A percentile compares a stretch with the other conserved stretches of the same genome.
Conservation (phyloP, 2,329 filamentous ascomycete genomes). For the Orbilia quercus region DNA sequence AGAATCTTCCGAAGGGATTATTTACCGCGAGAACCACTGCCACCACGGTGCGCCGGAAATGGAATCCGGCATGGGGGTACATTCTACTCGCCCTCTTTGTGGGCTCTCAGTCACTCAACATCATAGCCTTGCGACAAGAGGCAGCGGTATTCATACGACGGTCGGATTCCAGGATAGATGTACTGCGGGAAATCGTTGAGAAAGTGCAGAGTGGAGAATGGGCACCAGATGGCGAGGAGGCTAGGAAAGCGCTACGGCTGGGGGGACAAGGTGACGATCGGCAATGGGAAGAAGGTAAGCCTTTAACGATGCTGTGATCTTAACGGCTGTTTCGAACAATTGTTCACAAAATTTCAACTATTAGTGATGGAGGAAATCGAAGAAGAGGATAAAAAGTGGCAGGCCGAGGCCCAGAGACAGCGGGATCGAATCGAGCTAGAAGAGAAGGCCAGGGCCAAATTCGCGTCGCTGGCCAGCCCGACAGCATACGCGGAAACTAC, state of each 20-base stretch:
- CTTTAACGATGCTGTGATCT: slow-evolving; percentile 14
- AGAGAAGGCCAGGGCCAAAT: slow-evolving; percentile 58
- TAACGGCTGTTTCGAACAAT: slow-evolving; percentile 20
- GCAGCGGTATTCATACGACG: slow-evolving; percentile 77
- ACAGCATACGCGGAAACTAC: slow-evolving; percentile 30
- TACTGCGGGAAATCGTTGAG: slow-evolving; percentile 80
- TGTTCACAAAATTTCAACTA: not conserved
- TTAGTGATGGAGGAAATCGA: slow-evolving; percentile 75
- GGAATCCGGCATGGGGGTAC: slow-evolving; percentile 55
- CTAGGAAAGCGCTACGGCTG: slow-evolving; percentile 82
- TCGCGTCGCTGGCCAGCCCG: slow-evolving; percentile 25
- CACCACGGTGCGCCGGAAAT: slow-evolving; percentile 20
- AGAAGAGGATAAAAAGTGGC: slow-evolving; percentile 70
- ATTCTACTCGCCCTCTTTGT: slow-evolving; percentile 79
- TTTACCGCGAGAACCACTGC: slow-evolving; percentile 18
- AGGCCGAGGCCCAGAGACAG: slow-evolving; percentile 59
- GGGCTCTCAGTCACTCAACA: slow-evolving; percentile 94
- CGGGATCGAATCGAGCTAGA: slow-evolving; percentile 43
- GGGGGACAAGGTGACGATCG: slow-evolving; percentile 77
- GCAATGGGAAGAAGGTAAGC: slow-evolving; percentile 86
- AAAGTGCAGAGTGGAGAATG: slow-evolving; percentile 77
- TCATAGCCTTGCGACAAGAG: slow-evolving; percentile 82
- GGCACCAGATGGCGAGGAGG: slow-evolving; percentile 71
- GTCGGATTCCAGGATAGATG: slow-evolving; percentile 80
- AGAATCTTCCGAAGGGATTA: slow-evolving; percentile 41